Conservation (phyloP, 805 yeast genomes). For the Vanderwaltozyma yarrowii region DNA sequence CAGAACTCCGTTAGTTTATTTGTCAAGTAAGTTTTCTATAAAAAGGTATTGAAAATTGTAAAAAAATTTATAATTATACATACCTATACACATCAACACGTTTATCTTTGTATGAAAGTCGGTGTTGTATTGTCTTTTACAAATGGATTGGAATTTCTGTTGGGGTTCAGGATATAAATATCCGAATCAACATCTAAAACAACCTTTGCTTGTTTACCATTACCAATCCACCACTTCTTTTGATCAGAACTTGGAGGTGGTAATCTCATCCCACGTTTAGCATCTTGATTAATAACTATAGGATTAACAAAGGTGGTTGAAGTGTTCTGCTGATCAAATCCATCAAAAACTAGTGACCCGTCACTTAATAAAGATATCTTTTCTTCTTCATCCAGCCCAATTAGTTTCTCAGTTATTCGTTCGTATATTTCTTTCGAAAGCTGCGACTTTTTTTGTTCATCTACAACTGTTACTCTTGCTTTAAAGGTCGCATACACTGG, state of each 20-base stretch:
- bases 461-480: conserved; percentile 54
- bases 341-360: conserved; percentile 20
- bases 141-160: conserved; percentile 66
- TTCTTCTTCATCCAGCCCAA: conserved; percentile 32
- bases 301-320: not conserved
- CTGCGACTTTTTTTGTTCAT: conserved; percentile 42
- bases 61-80: too few species aligned
- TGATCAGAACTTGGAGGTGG: conserved; percentile 87
- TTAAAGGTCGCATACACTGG: conserved; percentile 73
- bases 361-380: conserved; percentile 33
- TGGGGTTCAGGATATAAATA: conserved; percentile 54
- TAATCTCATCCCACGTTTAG: conserved; percentile 29
- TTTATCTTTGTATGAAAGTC: conserved; percentile 17
- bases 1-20: too few species aligned
- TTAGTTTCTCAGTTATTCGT: conserved; percentile 37
- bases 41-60: too few species aligned
- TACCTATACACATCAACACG: too few species aligned
- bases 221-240: conserved; percentile 87
- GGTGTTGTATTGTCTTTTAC: conserved; percentile 37
- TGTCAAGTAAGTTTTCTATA: too few species aligned
- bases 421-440: conserved; percentile 50
- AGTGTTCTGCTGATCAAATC: conserved; percentile 23
- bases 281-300: conserved; percentile 3
- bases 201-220: conserved; percentile 66
- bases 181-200: conserved; percentile 32